Base-by-base conservation (phyloP, 805 yeast genomes). In the Yamadazyma laniorum region DNA sequence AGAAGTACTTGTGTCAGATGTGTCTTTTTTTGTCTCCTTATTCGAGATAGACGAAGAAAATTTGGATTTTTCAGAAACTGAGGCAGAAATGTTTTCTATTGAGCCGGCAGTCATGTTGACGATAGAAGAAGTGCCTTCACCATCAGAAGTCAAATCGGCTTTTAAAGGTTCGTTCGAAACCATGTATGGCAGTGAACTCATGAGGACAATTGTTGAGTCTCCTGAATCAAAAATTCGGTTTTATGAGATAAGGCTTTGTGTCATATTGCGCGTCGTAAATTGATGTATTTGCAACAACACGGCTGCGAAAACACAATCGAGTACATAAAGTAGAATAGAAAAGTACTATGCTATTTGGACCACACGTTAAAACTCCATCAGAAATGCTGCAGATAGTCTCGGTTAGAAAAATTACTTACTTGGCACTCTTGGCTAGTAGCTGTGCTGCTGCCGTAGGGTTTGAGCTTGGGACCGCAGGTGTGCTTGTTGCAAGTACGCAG, bases 391-490 rank as follows among this genome's bases (percentile, higher is more conserved):
- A n/a, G n/a, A n/a, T n/a, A n/a, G n/a, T n/a, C n/a, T n/a, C n/a
- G n/a, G n/a, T n/a, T n/a, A n/a, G n/a, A n/a, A n/a, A n/a, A n/a
- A n/a, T n/a, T n/a, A n/a, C n/a, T n/a, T n/a, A n/a, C n/a, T 39
- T 21, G 23, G 23, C 9, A 7, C 9, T 21, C 23, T 21, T 21
- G 9, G 23, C 9, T 21, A 7, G 9, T 21, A 9, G 9, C 14
- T 22, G 30, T 11, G 48, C 42, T 6, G 18, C 37, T 14, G 21
- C 34, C 3, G 15, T 46, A 13, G 50, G 50, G 16, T 43, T 43
- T 17, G 50, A 46, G 28, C 36, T 46, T 9, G 50, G 50, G 7
- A 43, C 50, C 9, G 43, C 42, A 6, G 46, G 40, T 22, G 25
- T 29, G 7, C 27, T 40, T 3, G 30, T 46, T 12, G 32, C 32